Evolutionary conservation across 148 eudicot species (phyloP).

Genomic region (Spergularia marina): DNA sequence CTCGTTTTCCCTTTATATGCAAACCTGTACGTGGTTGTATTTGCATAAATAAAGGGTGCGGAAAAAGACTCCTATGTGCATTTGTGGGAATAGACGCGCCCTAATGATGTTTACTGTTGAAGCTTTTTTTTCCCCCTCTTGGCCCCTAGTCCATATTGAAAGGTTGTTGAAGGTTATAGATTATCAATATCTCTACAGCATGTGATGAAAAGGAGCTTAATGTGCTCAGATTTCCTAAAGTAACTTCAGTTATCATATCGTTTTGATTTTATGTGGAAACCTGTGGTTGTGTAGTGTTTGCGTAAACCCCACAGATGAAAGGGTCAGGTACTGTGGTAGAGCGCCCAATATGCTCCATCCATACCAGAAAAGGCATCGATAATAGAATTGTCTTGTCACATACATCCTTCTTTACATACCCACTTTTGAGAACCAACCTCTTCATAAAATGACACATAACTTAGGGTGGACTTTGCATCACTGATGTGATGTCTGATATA

Average conservation of each 20-base stretch:
- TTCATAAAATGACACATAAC: not conserved
- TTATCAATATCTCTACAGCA: not conserved
- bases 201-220: not conserved
- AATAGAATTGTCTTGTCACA: not conserved
- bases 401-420: not conserved
- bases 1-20: not conserved
- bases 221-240: not conserved
- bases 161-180: constrained; percentile 7
- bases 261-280: not conserved
- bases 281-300: constrained; percentile 1
- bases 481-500: not conserved
- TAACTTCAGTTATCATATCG: not conserved
- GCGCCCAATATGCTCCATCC: constrained; percentile 1
- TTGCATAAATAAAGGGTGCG: not conserved
- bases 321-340: not conserved
- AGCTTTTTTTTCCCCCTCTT: constrained; percentile 1
- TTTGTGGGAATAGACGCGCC: not conserved
- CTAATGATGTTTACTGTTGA: not conserved
- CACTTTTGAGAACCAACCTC: not conserved
- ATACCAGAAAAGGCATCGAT: not conserved
- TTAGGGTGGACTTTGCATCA: not conserved
- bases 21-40: constrained; percentile 6
- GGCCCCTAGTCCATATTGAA: not conserved
- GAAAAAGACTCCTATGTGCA: not conserved
- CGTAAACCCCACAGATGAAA: not conserved